A percentile compares a stretch with the other conserved stretches of the same genome.
phyloP scores from a whole-genome alignment of 2,329 filamentous ascomycete species.

The Leptographium wingfieldii region DNA sequence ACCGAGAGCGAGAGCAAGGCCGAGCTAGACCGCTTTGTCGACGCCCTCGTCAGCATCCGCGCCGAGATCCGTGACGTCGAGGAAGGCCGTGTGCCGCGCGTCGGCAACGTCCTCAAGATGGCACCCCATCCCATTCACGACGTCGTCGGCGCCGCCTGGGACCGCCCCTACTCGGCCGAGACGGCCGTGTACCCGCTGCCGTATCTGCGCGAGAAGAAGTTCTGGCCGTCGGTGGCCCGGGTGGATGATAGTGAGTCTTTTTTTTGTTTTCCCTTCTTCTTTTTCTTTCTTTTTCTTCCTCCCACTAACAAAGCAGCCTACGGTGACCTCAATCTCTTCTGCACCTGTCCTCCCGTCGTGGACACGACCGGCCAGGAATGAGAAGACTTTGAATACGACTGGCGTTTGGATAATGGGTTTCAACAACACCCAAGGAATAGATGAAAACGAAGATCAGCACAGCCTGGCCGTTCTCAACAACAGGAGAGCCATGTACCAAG shows the following conservation, averaged over 20 bases:
- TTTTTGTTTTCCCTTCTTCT: neutral
- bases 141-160: conserved; percentile 57
- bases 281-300: neutral
- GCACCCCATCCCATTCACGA: conserved; percentile 77
- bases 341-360: conserved; percentile 81
- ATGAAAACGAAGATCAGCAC: too few relatives aligned
- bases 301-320: conserved; percentile 46
- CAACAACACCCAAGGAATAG: neutral
- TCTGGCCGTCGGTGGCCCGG: conserved; percentile 82
- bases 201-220: conserved; percentile 88
- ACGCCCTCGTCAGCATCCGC: conserved; percentile 78
- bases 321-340: conserved; percentile 87
- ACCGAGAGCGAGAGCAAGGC: conserved; percentile 88
- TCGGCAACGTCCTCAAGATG: conserved; percentile 79
- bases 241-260: conserved; percentile 67
- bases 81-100: conserved; percentile 59
- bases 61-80: conserved; percentile 76
- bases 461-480: too few relatives aligned
- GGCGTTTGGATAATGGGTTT: neutral
- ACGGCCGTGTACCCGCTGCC: conserved; percentile 76
- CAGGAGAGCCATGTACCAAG: too few relatives aligned
- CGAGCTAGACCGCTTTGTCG: conserved; percentile 86
- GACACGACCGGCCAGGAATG: conserved; percentile 29
- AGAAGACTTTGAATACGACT: too few relatives aligned
- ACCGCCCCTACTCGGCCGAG: conserved; percentile 68